These are phyloP conservation scores for Thermothielavioides terrestris DNA, from an alignment of 495 filamentous ascomycete species.

Conservation along the genomic window DNA sequence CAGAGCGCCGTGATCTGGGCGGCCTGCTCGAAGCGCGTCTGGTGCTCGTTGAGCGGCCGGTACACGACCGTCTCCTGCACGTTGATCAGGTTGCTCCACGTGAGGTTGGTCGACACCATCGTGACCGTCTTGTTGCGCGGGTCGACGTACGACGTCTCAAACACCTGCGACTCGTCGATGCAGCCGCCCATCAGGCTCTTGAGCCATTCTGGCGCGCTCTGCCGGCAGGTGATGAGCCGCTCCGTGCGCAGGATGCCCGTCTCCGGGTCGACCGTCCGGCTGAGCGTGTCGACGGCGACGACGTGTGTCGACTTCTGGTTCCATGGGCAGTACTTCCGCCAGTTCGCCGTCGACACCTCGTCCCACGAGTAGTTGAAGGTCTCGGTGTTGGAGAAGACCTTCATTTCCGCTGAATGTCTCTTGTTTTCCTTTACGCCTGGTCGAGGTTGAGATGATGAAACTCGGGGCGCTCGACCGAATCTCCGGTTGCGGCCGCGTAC, in stretches of 20 bases:
- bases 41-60: conserved; percentile 51
- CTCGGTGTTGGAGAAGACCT: conserved; percentile 80
- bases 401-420: conserved; percentile 51
- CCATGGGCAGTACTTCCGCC: conserved; percentile 98
- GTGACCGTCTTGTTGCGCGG: conserved; percentile 72
- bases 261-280: conserved; percentile 63
- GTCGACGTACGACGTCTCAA: conserved; percentile 93
- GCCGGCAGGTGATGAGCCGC: conserved; percentile 89
- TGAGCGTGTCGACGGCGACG: conserved; percentile 85
- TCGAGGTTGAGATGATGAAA: too few species aligned
- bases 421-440: conserved; percentile 1
- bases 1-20: conserved; percentile 89
- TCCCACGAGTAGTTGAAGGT: conserved; percentile 97
- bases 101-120: conserved; percentile 89
- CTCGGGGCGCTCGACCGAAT: conserved; percentile 9
- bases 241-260: conserved; percentile 94
- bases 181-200: conserved; percentile 60
- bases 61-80: conserved; percentile 89
- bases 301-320: conserved; percentile 94
- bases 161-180: conserved; percentile 69
- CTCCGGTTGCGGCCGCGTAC: conserved; percentile 18
- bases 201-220: conserved; percentile 83
- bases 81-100: conserved; percentile 74
- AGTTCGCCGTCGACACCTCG: conserved; percentile 98
- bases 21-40: conserved; percentile 76